These are phyloP conservation scores for Colletotrichum lentis DNA, from an alignment of 2,329 filamentous ascomycete species.

Conservation along the genomic window DNA sequence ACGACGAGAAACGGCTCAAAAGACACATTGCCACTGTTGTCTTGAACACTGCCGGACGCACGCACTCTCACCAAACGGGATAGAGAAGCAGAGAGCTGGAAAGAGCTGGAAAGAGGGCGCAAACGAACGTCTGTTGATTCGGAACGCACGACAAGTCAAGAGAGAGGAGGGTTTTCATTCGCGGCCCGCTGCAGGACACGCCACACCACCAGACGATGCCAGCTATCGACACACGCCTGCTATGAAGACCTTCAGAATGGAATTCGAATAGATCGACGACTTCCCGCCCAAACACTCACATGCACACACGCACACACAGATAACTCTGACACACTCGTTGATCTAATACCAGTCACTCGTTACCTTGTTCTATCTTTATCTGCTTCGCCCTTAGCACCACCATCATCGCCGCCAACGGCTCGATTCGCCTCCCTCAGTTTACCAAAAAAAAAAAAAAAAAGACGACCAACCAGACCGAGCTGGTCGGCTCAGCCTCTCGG, in stretches of 20 bases:
- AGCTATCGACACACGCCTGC: slow-evolving; percentile 17
- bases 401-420: slow-evolving; percentile 14
- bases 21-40: background rate
- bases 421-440: slow-evolving; percentile 32
- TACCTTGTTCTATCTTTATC: slow-evolving; percentile 29
- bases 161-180: slow-evolving; percentile 8
- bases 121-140: slow-evolving; percentile 4
- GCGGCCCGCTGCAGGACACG: slow-evolving; percentile 32
- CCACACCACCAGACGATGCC: slow-evolving; percentile 30
- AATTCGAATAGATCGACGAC: slow-evolving; percentile 36
- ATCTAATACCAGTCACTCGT: slow-evolving; percentile 26
- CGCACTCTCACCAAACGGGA: background rate
- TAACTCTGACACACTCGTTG: slow-evolving; percentile 27
- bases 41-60: background rate
- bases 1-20: slow-evolving; percentile 34
- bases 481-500: slow-evolving; percentile 32
- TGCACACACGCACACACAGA: slow-evolving; percentile 2
- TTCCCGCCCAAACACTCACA: slow-evolving; percentile 17
- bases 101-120: background rate
- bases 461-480: slow-evolving; percentile 15
- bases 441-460: slow-evolving; percentile 21
- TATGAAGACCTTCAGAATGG: slow-evolving; percentile 35
- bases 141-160: background rate
- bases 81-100: background rate
- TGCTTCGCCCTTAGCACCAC: slow-evolving; percentile 23